These are phyloP conservation scores for Calocera viscosa DNA, from an alignment of 768 basidiomycete species.

Conservation along the genomic window DNA sequence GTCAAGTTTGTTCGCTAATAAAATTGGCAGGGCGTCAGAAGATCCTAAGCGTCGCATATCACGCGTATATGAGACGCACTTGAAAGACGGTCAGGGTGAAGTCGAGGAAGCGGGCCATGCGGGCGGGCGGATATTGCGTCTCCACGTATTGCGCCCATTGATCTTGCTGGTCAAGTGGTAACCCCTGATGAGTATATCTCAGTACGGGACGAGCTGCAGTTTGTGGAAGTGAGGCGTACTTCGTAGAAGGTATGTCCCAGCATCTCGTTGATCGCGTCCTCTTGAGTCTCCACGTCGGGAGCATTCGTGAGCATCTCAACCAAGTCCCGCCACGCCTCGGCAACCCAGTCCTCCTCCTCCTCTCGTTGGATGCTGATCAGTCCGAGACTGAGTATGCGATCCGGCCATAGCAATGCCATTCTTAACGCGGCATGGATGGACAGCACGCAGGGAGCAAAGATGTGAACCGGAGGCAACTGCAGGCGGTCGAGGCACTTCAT, in stretches of 20 bases:
- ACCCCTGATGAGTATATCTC: not conserved
- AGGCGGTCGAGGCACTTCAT: not conserved
- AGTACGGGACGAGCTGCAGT: not conserved
- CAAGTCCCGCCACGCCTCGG: constrained; percentile 4
- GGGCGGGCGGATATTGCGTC: constrained; percentile 2
- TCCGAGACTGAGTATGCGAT: not conserved
- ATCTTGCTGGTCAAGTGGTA: constrained; percentile 5
- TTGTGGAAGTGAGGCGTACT: not conserved
- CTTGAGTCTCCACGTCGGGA: not conserved
- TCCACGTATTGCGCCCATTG: constrained; percentile 4
- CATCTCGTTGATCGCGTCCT: constrained; percentile 6
- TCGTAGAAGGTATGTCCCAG: not conserved
- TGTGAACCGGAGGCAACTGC: not conserved
- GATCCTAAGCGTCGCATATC: not conserved
- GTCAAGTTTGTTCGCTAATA: not conserved
- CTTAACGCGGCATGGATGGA: constrained; percentile 1
- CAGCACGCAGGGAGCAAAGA: not conserved
- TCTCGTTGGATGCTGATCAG: constrained; percentile 6
- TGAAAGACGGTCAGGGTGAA: constrained; percentile 6
- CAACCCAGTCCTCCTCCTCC: constrained; percentile 8
- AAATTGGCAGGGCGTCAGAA: not conserved
- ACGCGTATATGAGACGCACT: not conserved
- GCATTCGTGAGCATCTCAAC: not conserved
- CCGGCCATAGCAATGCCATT: not conserved
- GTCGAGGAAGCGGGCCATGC: not conserved